Conservation (phyloP, 768 basidiomycete species). For the Lepiota subincarnata region DNA sequence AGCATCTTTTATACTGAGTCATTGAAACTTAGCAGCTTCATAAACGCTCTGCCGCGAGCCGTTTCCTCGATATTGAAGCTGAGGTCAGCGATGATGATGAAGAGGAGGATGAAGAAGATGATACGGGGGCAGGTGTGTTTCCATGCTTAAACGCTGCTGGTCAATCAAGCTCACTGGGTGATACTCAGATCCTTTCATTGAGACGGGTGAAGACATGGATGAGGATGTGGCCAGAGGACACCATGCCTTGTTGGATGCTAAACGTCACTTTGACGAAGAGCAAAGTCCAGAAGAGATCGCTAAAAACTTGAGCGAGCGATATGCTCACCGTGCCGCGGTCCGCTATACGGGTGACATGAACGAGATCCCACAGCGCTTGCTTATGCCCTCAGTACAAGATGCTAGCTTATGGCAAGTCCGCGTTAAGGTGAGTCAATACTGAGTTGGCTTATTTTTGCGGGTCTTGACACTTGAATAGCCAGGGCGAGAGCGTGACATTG, state of each 20-base stretch:
- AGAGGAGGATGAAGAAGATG: slow-evolving; percentile 82
- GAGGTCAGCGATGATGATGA: slow-evolving; percentile 97
- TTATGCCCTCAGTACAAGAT: slow-evolving; percentile 97
- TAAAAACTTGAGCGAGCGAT: slow-evolving; percentile 72
- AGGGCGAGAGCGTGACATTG: slow-evolving; percentile 89
- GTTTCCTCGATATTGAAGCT: slow-evolving; percentile 94
- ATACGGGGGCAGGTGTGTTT: slow-evolving; percentile 50
- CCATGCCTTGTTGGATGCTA: slow-evolving; percentile 64
- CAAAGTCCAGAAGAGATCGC: slow-evolving; percentile 86
- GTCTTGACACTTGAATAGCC: slow-evolving; percentile 40
- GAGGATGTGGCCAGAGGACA: slow-evolving; percentile 57
- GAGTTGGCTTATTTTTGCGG: neutral
- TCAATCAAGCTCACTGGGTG: slow-evolving; percentile 11
- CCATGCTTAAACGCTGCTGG: neutral
- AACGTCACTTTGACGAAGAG: slow-evolving; percentile 61
- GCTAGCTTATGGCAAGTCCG: slow-evolving; percentile 94
- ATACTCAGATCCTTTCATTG: slow-evolving; percentile 64
- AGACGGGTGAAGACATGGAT: slow-evolving; percentile 58
- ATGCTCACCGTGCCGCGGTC: slow-evolving; percentile 58
- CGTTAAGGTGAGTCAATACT: slow-evolving; percentile 63
- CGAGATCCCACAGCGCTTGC: slow-evolving; percentile 83
- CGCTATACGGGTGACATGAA: slow-evolving; percentile 91
- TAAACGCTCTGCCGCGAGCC: slow-evolving; percentile 59
- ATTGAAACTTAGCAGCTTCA: slow-evolving; percentile 49
- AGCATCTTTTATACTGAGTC: slow-evolving; percentile 7